A percentile compares a stretch with the other conserved stretches of the same genome.
Conservation (phyloP, 148 eudicot species). For the Rhododendron ferrugineum region DNA sequence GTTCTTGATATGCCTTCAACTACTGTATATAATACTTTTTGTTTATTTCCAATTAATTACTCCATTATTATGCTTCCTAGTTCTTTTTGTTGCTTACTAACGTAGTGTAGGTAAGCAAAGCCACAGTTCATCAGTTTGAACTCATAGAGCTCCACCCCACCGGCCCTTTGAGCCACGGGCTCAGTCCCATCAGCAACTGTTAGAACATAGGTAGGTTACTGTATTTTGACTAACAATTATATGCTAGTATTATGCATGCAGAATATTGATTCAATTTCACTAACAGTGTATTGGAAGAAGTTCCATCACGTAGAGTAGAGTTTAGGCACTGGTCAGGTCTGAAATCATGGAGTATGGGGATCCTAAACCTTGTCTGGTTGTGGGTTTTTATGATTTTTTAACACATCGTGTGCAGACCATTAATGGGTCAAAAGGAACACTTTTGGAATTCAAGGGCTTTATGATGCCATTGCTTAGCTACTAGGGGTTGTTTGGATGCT, state of each 20-base stretch:
- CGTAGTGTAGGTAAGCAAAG: neutral
- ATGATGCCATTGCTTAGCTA: conserved; percentile 7
- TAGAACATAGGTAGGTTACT: conserved; percentile 19
- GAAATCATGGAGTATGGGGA: conserved; percentile 22
- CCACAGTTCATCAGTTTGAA: conserved; percentile 8
- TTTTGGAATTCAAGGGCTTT: conserved; percentile 7
- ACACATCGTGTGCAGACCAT: conserved; percentile 23
- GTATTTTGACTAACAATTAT: conserved; percentile 14
- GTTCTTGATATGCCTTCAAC: conserved; percentile 42
- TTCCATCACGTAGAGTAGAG: conserved; percentile 21
- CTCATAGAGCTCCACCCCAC: conserved; percentile 24
- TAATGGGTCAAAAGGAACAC: conserved; percentile 32
- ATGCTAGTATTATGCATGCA: conserved; percentile 4
- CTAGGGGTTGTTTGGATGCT: conserved; percentile 1
- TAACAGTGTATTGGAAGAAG: conserved; percentile 10
- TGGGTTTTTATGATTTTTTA: conserved; percentile 29
- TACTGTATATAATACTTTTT: conserved; percentile 23
- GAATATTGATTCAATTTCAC: neutral
- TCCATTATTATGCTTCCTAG: conserved; percentile 3
- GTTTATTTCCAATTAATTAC: neutral
- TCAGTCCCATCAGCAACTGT: conserved; percentile 20
- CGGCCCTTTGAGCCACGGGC: conserved; percentile 37
- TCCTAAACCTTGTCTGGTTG: conserved; percentile 10
- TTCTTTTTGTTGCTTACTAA: neutral
- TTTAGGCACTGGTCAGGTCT: conserved; percentile 22